Base-by-base conservation (phyloP, 768 basidiomycete genomes). In the Sporobolomyces roseus region DNA sequence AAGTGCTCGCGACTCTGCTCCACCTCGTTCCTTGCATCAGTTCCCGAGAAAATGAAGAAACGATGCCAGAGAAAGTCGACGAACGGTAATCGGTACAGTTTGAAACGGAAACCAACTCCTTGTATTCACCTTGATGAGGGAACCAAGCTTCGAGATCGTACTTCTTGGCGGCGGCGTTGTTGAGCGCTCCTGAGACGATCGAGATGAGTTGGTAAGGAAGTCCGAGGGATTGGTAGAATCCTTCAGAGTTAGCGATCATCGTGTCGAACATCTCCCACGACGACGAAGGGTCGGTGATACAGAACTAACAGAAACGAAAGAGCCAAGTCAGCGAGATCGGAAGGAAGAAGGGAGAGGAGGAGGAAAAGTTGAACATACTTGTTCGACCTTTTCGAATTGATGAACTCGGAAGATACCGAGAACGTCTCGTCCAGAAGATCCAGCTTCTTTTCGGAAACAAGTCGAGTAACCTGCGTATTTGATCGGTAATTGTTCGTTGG, bases 391-490 rank as follows among this genome's bases (percentile, higher is more conserved):
- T 81, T 99, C 96, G 74, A 99, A 99, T 80, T 99, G 96, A 78
- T 99, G 96, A 62, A 99, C 94, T 29, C 96, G 90, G 87, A 99
- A 99, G 80, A 98, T 97, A 65, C 96, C 96, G 93, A 96, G 97
- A 84, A 94, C 97, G 75, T 99, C 96, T 63, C 92, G 88, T 5
- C 96, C 96, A 12, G 92, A 92, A 4, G 92, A 89, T 38, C 96
- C 96, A 3, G 96, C 96, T 81, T 99, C 96, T 81, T 98, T 98
- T 33, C 96, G 87, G 88, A 99, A 99, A 79, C 94, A 98, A 21
- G 94, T 98, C 68, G 82, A 83, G 77, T 82, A 83, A 19, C 82
- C 82, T n/a, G 81, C 82, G 73, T 81, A 81, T 80, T 84, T 83
- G 77, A 96, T 83, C 2, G 96, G 96, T n/a, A 99, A 86, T 77